A percentile compares a stretch with the other conserved stretches of the same genome.
Evolutionary conservation across 2,329 filamentous ascomycete genomes (phyloP).

Genomic region (Phyllachora maydis): DNA sequence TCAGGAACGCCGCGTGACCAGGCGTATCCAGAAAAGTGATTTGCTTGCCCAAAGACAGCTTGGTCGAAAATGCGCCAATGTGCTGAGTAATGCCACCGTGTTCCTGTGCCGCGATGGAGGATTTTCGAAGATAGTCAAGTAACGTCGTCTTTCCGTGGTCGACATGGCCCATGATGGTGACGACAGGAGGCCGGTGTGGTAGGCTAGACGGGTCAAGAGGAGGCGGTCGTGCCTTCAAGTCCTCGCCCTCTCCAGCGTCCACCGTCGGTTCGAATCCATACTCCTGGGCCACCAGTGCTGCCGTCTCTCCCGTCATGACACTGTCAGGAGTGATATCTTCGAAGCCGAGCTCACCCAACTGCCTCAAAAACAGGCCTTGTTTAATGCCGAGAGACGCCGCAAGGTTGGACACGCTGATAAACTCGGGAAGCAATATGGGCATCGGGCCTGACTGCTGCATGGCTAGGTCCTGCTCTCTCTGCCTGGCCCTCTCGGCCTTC

Average conservation of each 20-base stretch:
- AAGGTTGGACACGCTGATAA: constrained; percentile 72
- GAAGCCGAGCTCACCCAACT: constrained; percentile 73
- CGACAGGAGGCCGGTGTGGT: constrained; percentile 67
- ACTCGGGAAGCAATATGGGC: constrained; percentile 64
- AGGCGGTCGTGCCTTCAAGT: constrained; percentile 50
- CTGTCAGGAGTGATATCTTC: constrained; percentile 68
- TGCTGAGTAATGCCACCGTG: constrained; percentile 97
- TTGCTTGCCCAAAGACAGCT: constrained; percentile 55
- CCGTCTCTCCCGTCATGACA: constrained; percentile 77
- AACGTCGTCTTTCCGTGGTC: constrained; percentile 98
- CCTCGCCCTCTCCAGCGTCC: constrained; percentile 41
- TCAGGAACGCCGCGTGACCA: constrained; percentile 85
- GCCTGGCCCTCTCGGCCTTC: constrained; percentile 14
- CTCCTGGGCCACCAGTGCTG: constrained; percentile 74
- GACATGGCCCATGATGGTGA: constrained; percentile 98
- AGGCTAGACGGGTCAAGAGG: constrained; percentile 47
- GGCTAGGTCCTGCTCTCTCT: constrained; percentile 15
- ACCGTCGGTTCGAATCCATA: constrained; percentile 80
- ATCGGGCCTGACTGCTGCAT: constrained; percentile 21
- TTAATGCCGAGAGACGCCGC: constrained; percentile 55
- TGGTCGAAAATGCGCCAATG: constrained; percentile 90
- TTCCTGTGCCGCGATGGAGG: constrained; percentile 75
- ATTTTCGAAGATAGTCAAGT: constrained; percentile 80
- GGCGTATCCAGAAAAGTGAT: constrained; percentile 97
- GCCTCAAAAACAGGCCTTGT: constrained; percentile 47